Evolutionary conservation across 306 rosid genomes (phyloP), one percentile per base, ranked within the genome.

Genomic region (Pyrus communis): DNA sequence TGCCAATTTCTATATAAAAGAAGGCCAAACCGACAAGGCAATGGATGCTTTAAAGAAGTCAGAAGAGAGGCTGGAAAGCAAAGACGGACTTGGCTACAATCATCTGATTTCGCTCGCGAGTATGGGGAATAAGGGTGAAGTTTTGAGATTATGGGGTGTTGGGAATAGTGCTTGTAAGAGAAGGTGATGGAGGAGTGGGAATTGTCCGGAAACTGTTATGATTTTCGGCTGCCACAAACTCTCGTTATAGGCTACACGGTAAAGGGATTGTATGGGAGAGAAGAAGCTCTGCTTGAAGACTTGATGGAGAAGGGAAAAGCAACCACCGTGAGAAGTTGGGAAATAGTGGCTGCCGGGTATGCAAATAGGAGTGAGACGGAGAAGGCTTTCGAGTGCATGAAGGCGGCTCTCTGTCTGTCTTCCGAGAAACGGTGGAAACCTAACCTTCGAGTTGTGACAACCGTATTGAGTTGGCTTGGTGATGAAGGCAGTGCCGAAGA

Each of bases 161-260:
- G 80, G 84, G 87, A 95, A 88, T 86, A 86, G 67, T 84, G 84
- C 69, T 75, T 80, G 92, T 83, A 85, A 85, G 77, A 92, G 72
- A 85, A 83, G 66, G 78, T 92, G 61, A 72, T 87, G 67, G 52
- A 51, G 85, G 93, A 95, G 71, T 92, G 98, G 98, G 85, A 95
- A 78, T 85, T 86, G 65, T 87, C 96, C 22, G 90, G 86, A 52
- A 95, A 92, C 78, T 85, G 84, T 73, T 90, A 89, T 52, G 97
- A 95, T 86, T 83, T 81, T 70, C 84, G 83, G 74, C 85, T 90
- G 43, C 96, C 96, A 6, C 83, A 84, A 28, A 61, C 75, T 2
- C 67, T 95, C 52, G 74, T 95, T 57, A 59, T 33, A 67, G 93
- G 93, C 31, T 92, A 86, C 77, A 23, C 84, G 19, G 75, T 70